Conservation (phyloP, 306 rosid genomes). For the Dryas alaskensis region DNA sequence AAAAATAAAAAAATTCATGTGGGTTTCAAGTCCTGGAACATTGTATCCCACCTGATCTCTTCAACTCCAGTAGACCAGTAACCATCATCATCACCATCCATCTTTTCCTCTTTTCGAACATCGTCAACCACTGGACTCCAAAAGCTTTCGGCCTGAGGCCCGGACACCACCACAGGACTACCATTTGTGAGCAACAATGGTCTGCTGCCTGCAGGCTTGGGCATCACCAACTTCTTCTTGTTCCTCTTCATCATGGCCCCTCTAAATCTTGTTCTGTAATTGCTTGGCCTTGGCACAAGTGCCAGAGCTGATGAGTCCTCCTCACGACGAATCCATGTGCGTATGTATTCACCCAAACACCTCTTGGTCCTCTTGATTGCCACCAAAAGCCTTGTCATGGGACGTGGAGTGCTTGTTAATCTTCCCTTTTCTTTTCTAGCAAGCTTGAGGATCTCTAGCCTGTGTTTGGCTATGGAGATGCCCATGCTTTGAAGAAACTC, state of each 20-base stretch:
- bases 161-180: conserved; percentile 34
- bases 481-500: conserved; percentile 98
- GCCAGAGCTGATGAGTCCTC: conserved; percentile 61
- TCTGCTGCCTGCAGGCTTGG: conserved; percentile 48
- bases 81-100: conserved; percentile 42
- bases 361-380: conserved; percentile 71
- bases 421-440: conserved; percentile 50
- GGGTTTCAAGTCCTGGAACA: conserved; percentile 91
- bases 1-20: conserved; percentile 34
- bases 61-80: conserved; percentile 71
- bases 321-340: conserved; percentile 35
- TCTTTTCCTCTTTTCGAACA: conserved; percentile 43
- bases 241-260: conserved; percentile 59
- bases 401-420: conserved; percentile 27
- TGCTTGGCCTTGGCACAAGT: conserved; percentile 55
- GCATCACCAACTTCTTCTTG: conserved; percentile 38
- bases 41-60: conserved; percentile 86
- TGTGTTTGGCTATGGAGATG: conserved; percentile 89
- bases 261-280: conserved; percentile 45
- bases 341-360: conserved; percentile 45
- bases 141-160: conserved; percentile 34
- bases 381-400: conserved; percentile 47
- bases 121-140: conserved; percentile 57
- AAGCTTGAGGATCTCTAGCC: conserved; percentile 84
- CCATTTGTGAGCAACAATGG: conserved; percentile 55